Conservation (phyloP, 345 rosid species). For the Geranium brycei region DNA sequence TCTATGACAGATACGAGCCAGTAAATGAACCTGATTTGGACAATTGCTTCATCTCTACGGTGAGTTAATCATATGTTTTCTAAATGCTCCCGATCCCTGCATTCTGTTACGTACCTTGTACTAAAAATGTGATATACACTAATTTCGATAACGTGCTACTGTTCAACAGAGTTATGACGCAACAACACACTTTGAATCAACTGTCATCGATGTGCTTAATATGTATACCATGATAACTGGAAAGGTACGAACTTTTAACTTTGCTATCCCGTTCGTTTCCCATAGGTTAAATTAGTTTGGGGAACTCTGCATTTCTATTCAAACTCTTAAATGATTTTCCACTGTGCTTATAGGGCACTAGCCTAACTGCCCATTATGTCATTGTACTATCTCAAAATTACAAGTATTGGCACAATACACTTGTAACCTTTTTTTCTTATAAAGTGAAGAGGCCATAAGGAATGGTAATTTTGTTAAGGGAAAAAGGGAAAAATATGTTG, state of each 20-base stretch:
- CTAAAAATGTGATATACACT: constrained; percentile 3
- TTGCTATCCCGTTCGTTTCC: neutral
- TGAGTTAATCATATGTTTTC: constrained; percentile 19
- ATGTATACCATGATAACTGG: constrained; percentile 94
- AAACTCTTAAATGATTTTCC: too few species aligned
- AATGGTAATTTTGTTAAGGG: too few species aligned
- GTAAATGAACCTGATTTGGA: constrained; percentile 69
- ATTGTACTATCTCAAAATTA: too few species aligned
- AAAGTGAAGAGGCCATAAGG: too few species aligned
- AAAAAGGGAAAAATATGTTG: too few species aligned
- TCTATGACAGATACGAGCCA: constrained; percentile 68
- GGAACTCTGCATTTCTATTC: too few species aligned
- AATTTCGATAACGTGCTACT: constrained; percentile 8
- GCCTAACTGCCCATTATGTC: too few species aligned
- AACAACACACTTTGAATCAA: constrained; percentile 89
- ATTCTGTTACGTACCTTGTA: neutral
- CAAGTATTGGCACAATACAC: too few species aligned
- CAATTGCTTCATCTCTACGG: constrained; percentile 85
- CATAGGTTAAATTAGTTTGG: too few species aligned
- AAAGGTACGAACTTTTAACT: constrained; percentile 41
- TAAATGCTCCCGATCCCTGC: neutral
- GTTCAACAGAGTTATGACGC: constrained; percentile 87
- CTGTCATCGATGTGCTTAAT: constrained; percentile 74
- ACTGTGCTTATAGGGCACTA: too few species aligned
- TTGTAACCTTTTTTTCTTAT: too few species aligned